Conservation (phyloP, 129 eudicot genomes). For the Tagetes patula region DNA sequence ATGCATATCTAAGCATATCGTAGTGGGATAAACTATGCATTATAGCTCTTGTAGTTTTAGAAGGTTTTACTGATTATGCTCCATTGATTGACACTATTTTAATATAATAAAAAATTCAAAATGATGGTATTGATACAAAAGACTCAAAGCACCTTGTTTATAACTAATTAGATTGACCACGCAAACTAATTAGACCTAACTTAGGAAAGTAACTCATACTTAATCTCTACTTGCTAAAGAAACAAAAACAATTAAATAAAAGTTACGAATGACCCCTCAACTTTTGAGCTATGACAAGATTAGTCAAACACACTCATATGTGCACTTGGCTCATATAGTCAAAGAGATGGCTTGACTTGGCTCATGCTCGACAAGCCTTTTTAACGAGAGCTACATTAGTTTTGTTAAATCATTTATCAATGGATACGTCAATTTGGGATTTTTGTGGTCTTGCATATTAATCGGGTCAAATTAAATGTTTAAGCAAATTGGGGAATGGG, state of each 20-base stretch:
- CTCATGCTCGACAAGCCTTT: background rate
- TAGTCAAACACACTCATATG: background rate
- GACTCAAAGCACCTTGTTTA: too few relatives aligned
- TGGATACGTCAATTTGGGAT: background rate
- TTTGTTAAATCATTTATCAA: too few relatives aligned
- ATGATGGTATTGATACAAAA: too few relatives aligned
- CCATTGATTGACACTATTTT: background rate
- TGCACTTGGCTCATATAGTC: background rate
- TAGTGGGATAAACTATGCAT: background rate
- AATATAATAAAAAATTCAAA: too few relatives aligned
- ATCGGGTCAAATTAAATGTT: background rate
- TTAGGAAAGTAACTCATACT: too few relatives aligned
- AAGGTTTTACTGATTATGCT: slow-evolving; percentile 5
- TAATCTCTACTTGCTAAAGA: too few relatives aligned
- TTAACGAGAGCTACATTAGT: background rate
- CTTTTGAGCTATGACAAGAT: too few relatives aligned
- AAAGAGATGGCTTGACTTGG: background rate
- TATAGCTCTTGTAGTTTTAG: background rate
- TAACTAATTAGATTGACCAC: too few relatives aligned
- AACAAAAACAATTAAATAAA: too few relatives aligned
- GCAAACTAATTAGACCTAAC: too few relatives aligned
- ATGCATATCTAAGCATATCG: background rate
- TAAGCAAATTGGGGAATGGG: background rate
- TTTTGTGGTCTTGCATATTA: background rate
- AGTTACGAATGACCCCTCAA: too few relatives aligned